Base-by-base conservation (phyloP, 805 yeast genomes). In the Saccharomycopsis fibuligera region DNA sequence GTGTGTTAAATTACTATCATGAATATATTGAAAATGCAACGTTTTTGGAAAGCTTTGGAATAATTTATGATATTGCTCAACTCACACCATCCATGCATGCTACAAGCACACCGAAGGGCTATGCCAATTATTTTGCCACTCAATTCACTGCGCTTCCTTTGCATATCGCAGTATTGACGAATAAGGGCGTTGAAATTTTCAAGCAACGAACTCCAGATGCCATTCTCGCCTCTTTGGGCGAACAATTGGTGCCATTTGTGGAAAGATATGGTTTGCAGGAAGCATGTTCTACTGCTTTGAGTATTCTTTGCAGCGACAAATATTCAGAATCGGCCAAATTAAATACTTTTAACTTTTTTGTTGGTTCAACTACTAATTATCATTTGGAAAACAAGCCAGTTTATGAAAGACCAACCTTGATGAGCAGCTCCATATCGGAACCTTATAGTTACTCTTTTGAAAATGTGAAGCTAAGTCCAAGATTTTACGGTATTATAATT, bases 401-500 rank as follows among this genome's bases (percentile, higher is more conserved):
- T 14, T 71, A 71, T 24, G 48, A 45, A 19, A 53, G 41, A 35
- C 49, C 54, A 68, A 22, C 38, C 10, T 14, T 35, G 33, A 27
- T 38, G 22, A 9, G 5, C 14, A 30, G 24, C 63, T 46, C 72
- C 57, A 2, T 48, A 58, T 51, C 2, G 31, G 49, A 63, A 56
- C 64, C 58, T 2, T 62, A 66, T 56, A 71, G 69, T 59, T 63
- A 59, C 35, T 61, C 76, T 33, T 72, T 83, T 44, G 86, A 82
- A 54, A 83, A 81, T 62, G 96, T 91, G n/a, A 79, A 86, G 27
- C 73, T 93, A 52, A 86, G 96, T 65, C 95, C 96, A 57, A 72
- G 96, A 56, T 89, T 90, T 58, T 90, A 87, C 62, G 98, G 96
- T 41, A 77, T 87, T 16, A 82, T 91, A 12, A 73, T 88, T 23